Conservation (phyloP, 1,139 yeast genomes). For the Ogataea hybrid region DNA sequence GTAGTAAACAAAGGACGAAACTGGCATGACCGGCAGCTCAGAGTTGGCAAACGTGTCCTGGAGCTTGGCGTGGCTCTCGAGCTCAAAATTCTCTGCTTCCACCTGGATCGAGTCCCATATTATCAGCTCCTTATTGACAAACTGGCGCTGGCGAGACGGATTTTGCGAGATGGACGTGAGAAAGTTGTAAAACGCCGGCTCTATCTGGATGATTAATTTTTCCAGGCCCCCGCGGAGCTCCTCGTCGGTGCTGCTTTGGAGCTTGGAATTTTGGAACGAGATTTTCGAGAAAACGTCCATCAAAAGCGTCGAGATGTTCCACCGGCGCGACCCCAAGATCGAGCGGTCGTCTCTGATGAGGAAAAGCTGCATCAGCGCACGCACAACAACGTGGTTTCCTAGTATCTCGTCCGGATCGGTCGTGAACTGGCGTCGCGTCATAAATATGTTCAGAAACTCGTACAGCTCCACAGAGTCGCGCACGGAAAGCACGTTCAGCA, state of each 20-base stretch:
- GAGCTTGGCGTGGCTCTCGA: slow-evolving; percentile 25
- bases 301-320: slow-evolving; percentile 20
- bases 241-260: slow-evolving; percentile 9
- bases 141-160: slow-evolving; percentile 80
- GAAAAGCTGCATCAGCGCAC: slow-evolving; percentile 62
- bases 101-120: slow-evolving; percentile 85
- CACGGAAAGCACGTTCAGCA: slow-evolving; percentile 30
- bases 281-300: slow-evolving; percentile 17
- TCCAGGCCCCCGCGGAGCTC: slow-evolving; percentile 19
- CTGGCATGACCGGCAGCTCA: slow-evolving; percentile 44
- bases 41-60: slow-evolving; percentile 22
- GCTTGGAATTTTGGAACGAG: slow-evolving; percentile 22
- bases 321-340: slow-evolving; percentile 38
- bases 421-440: slow-evolving; percentile 23
- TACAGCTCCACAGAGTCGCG: slow-evolving; percentile 37
- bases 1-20: slow-evolving; percentile 67
- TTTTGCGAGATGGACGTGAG: slow-evolving; percentile 65
- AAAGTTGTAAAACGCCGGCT: slow-evolving; percentile 51
- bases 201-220: slow-evolving; percentile 37
- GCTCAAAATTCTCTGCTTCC: slow-evolving; percentile 52
- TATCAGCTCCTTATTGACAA: slow-evolving; percentile 51
- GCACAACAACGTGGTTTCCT: slow-evolving; percentile 49
- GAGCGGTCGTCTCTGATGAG: slow-evolving; percentile 59
- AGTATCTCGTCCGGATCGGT: slow-evolving; percentile 26
- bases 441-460: slow-evolving; percentile 36